Conservation (phyloP, 225 moss, liverwort and hornwort genomes). For the Antitrichia curtipendula region DNA sequence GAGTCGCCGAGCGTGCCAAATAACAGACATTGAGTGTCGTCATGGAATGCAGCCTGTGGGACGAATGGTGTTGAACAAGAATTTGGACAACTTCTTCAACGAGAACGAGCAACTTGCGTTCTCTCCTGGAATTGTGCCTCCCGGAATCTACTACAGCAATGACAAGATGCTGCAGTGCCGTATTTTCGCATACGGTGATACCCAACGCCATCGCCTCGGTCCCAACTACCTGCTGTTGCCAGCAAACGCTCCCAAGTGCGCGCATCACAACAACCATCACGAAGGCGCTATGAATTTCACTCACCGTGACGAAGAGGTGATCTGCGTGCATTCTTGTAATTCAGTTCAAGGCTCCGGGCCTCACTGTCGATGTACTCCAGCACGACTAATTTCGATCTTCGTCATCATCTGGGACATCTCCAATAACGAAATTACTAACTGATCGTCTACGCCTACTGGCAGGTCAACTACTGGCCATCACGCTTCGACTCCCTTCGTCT, state of each 20-base stretch:
- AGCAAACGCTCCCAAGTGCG: neutral
- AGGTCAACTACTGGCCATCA: constrained; percentile 62
- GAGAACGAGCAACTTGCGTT: neutral
- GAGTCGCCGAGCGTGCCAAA: neutral
- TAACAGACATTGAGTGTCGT: neutral
- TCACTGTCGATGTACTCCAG: neutral
- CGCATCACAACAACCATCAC: neutral
- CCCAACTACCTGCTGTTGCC: neutral
- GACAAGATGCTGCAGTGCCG: neutral
- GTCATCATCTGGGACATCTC: neutral
- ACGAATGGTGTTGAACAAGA: neutral
- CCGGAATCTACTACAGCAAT: neutral
- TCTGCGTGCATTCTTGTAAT: neutral
- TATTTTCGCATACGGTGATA: neutral
- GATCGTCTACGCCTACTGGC: neutral
- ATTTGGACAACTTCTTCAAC: neutral
- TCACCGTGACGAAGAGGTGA: neutral
- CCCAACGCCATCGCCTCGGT: neutral
- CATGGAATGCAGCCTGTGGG: neutral
- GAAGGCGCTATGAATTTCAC: neutral
- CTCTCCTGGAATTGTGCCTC: neutral
- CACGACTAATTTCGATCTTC: neutral
- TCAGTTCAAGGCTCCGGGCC: neutral
- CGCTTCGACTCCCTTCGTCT: constrained; percentile 45
- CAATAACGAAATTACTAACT: neutral